A percentile compares a stretch with the other conserved stretches of the same genome.
These are phyloP conservation scores for Aspergillus pseudotamarii DNA, from an alignment of 2,329 filamentous ascomycete species.

Conservation along the genomic window DNA sequence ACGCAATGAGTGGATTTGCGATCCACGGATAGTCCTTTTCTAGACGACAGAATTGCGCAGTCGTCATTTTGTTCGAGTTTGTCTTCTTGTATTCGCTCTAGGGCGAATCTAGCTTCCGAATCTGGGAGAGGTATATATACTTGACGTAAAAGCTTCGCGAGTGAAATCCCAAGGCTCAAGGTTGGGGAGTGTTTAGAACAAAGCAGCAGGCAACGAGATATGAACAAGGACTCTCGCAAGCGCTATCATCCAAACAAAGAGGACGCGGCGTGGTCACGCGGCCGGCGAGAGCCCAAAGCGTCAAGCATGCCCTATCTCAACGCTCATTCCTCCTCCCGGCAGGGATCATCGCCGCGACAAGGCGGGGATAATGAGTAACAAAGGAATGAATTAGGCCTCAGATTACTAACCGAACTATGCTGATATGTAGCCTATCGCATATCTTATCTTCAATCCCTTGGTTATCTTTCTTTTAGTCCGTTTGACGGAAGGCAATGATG, in stretches of 20 bases:
- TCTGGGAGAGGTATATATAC: not conserved
- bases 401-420: not conserved
- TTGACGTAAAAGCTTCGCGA: not conserved
- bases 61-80: not conserved
- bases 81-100: not conserved
- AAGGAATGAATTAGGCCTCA: not conserved
- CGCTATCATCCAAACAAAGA: not conserved
- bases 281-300: not conserved
- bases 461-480: not conserved
- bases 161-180: not conserved
- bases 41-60: not conserved
- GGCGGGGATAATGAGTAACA: not conserved
- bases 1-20: not conserved
- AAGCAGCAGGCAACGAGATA: not conserved
- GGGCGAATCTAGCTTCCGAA: not conserved
- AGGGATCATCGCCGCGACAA: not conserved
- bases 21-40: not conserved
- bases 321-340: not conserved
- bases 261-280: not conserved
- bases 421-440: not conserved
- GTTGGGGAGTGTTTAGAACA: not conserved
- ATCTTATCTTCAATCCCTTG: not conserved
- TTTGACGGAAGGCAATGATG: not conserved
- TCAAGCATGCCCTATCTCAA: not conserved
- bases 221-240: not conserved